Conservation (phyloP, 176 grass and related monocot species). For the Avena eriantha region DNA sequence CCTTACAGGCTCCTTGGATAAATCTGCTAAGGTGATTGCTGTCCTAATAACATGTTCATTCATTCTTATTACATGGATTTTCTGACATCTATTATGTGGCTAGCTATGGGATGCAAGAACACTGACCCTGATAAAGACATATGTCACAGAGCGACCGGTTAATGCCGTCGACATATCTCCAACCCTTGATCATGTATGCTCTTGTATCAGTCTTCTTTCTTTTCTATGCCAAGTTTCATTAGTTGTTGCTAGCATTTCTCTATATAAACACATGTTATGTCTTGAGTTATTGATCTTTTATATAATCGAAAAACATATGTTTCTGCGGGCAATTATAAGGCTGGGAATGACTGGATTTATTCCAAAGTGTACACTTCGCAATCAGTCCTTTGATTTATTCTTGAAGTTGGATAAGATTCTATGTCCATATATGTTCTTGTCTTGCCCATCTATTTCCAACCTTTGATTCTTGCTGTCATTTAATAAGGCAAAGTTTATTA, state of each 20-base stretch:
- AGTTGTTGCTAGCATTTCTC: neutral
- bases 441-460: neutral
- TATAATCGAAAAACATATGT: neutral
- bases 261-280: neutral
- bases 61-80: neutral
- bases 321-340: neutral
- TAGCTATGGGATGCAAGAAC: conserved; percentile 87
- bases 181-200: conserved; percentile 79
- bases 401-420: neutral
- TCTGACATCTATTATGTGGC: conserved; percentile 19
- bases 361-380: neutral
- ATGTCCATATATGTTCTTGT: neutral
- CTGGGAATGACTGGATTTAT: neutral
- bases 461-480: neutral
- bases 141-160: conserved; percentile 78
- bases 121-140: conserved; percentile 79
- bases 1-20: conserved; percentile 78
- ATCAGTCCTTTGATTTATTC: neutral
- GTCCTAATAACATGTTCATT: neutral
- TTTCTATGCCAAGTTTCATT: neutral
- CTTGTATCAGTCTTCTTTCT: neutral
- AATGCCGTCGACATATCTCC: conserved; percentile 95
- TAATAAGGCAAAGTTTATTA: neutral
- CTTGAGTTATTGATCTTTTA: neutral
- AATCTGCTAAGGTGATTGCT: conserved; percentile 76